Evolutionary conservation across 495 filamentous ascomycete species (phyloP), one percentile per base, ranked within the genome.

Genomic region (Aspergillus biplanus): DNA sequence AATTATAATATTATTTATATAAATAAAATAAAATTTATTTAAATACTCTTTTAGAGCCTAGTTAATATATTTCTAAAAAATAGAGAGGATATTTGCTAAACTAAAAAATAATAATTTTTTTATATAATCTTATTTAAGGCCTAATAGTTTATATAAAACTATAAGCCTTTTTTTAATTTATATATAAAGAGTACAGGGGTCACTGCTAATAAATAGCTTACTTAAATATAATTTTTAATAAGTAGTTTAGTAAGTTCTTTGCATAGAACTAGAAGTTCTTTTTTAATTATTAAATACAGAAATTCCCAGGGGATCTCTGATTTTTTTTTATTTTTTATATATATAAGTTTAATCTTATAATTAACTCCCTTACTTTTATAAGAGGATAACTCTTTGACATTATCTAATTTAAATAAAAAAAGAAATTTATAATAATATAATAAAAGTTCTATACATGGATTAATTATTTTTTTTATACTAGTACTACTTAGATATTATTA

Each of bases 161-260:
- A 37, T 34, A 63, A 16, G 8, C 39, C 62, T 5, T 74, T 72
- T 27, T 70, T 66, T 1, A 53, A 56, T 55, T 82, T 84, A 2
- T 33, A 13, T 0, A 66, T 69, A 60, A 60, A 60, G 1, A 60
- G 13, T 3, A 52, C 31, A 35, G 18, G 27, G 39, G 11, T 31
- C 37, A 27, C 46, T 60, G 13, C 46, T 60, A 31, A 53, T 21
- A 60, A 52, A 7, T 52, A 53, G 15, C 18, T 58, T 37, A 27
- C 39, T 52, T 52, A 52, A 50, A 58, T 58, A 58, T 52, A 60
- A 27, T 27, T 52, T 21, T 60, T 52, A 16, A 21, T 52, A 52
- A 60, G 21, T 60, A 60, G 37, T 39, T 42, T 52, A 16, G 8
- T 60, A 37, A 39, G 13, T 39, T 60, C 27, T 27, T 8, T 47